Evolutionary conservation across 2,329 filamentous ascomycete genomes (phyloP), one percentile per base, ranked within the genome.

Genomic region (Albophoma yamanashiensis): DNA sequence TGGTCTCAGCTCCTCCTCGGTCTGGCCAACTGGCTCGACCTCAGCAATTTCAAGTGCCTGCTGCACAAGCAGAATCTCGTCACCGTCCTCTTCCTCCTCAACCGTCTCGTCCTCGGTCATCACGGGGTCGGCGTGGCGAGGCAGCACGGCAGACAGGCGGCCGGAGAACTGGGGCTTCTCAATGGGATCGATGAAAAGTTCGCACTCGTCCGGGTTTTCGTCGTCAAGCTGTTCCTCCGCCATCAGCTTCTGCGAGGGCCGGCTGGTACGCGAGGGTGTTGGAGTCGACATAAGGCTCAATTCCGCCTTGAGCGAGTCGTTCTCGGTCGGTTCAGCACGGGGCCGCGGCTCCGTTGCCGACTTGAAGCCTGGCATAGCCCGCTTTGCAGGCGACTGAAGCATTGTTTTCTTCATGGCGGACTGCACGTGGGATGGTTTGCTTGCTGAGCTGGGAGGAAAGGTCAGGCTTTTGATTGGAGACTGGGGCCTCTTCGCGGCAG

Each of bases 311-410:
- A 74, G 73, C 36, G 71, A 72, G 38, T 69, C 69, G 7, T 65
- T 67, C 12, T 70, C 58, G 2, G 56, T 38, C 14, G 59, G 53
- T 36, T 62, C n/a, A 43, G 67, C 65, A 20, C 64, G 64, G 11
- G 62, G 60, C 52, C 63, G 64, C 38, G 67, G 62, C 39, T 74
- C 71, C 3, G 67, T 66, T 2, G 72, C 63, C 20, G 75, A 68
- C 55, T 71, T 71, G 61, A 76, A 61, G 7, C 69, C 68, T 17
- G 72, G 69, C 55, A 74, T 68, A 3, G 73, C 68, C 58, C 78
- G 74, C 66, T 82, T 83, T 1, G 80, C 79, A 4, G 80, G 80
- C 11, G 83, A 84, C 55, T 79, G 77, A 6, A 84, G 70, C 56
- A 81, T 71, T 0, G 80, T 78, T 4, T 72, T 67, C 68, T 81